Evolutionary conservation across 495 filamentous ascomycete genomes (phyloP).

Genomic region (Penicillium arizonense): DNA sequence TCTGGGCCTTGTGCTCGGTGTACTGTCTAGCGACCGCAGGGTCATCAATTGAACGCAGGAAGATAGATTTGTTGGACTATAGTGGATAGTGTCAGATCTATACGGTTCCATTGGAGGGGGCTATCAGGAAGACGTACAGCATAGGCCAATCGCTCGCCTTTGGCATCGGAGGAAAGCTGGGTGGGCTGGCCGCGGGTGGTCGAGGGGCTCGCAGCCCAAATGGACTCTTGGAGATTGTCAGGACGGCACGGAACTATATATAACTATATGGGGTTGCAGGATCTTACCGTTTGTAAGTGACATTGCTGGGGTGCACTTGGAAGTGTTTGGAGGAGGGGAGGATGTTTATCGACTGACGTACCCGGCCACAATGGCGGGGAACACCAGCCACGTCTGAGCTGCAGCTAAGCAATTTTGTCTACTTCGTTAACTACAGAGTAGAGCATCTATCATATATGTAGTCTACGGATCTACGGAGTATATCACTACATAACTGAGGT

Average conservation of each 20-base stretch:
- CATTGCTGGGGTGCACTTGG: constrained; percentile 26
- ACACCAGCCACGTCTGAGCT: constrained; percentile 1
- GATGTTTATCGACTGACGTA: constrained; percentile 34
- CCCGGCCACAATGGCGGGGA: constrained; percentile 18
- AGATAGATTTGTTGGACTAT: constrained; percentile 94
- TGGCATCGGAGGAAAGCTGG: constrained; percentile 82
- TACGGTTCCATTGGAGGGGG: background rate
- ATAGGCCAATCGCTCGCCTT: constrained; percentile 91
- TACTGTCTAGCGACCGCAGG: constrained; percentile 83
- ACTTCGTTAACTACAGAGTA: no score
- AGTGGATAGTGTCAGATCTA: constrained; percentile 11
- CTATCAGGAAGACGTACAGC: constrained; percentile 58
- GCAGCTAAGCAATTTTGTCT: no score
- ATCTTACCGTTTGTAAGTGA: constrained; percentile 44
- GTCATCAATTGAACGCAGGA: constrained; percentile 88
- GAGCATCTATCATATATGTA: no score
- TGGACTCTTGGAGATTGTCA: constrained; percentile 50
- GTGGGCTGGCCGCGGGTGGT: constrained; percentile 87
- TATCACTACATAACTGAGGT: background rate
- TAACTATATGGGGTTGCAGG: background rate
- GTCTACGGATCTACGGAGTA: no score
- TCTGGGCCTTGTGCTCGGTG: constrained; percentile 79
- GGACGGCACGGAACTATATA: background rate
- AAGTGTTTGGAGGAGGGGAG: constrained; percentile 2
- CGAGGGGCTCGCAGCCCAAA: constrained; percentile 74